A percentile compares a stretch with the other conserved stretches of the same genome.
Evolutionary conservation across 768 basidiomycete genomes (phyloP).

Genomic region (Kwoniella shandongensis): DNA sequence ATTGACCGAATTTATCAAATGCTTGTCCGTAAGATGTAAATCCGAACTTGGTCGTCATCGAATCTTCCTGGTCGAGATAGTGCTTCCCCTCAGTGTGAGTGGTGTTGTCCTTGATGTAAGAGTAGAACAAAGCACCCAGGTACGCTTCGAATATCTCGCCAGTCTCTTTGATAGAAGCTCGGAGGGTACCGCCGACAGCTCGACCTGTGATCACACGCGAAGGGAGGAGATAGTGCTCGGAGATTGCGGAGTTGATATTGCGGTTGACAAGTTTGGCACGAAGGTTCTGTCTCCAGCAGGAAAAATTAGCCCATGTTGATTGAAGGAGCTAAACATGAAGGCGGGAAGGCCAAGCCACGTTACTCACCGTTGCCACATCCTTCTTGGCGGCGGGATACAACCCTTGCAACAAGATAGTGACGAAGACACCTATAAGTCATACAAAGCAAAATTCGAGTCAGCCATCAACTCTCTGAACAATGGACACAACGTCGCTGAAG

Average conservation of each 20-base stretch:
- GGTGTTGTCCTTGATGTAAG: not conserved
- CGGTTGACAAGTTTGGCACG: slow-evolving; percentile 6
- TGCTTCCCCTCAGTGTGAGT: too few species aligned
- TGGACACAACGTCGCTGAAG: too few species aligned
- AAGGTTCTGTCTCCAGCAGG: too few species aligned
- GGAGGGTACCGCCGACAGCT: not conserved
- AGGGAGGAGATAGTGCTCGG: slow-evolving; percentile 5
- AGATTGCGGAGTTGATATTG: slow-evolving; percentile 9
- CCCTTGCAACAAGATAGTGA: slow-evolving; percentile 12
- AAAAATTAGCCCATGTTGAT: too few species aligned
- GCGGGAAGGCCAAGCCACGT: too few species aligned
- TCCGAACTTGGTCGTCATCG: too few species aligned
- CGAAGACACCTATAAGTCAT: slow-evolving; percentile 5
- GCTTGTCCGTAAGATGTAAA: slow-evolving; percentile 4
- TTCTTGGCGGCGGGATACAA: not conserved
- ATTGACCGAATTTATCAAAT: not conserved
- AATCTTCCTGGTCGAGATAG: too few species aligned
- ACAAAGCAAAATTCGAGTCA: too few species aligned
- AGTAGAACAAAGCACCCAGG: slow-evolving; percentile 9
- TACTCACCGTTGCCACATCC: slow-evolving; percentile 7
- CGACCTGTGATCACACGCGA: slow-evolving; percentile 1
- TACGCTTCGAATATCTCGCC: slow-evolving; percentile 14
- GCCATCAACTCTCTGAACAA: too few species aligned
- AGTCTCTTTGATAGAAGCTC: slow-evolving; percentile 3
- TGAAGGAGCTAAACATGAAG: too few species aligned